Evolutionary conservation across 768 basidiomycete species (phyloP).

Genomic region (Mycena rosella): DNA sequence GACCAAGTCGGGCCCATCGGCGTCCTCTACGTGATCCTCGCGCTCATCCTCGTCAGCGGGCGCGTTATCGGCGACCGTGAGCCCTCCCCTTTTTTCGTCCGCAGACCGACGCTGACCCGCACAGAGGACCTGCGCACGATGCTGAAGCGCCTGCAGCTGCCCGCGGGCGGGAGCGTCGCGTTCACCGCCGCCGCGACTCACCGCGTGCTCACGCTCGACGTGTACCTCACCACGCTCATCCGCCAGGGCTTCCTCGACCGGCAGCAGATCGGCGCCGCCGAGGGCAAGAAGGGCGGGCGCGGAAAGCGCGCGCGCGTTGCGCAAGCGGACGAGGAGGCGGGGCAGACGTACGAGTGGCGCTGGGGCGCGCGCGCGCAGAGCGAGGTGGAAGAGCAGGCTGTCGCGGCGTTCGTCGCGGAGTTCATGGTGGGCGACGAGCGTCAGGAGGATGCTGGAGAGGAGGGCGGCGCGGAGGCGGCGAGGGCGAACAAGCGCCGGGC

Average conservation of each 20-base stretch:
- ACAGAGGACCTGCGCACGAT: constrained; percentile 80
- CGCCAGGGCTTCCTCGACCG: constrained; percentile 87
- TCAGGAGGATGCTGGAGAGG: constrained; percentile 53
- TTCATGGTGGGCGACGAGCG: constrained; percentile 75
- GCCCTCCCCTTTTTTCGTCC: constrained; percentile 37
- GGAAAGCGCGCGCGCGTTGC: constrained; percentile 69
- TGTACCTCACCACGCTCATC: constrained; percentile 72
- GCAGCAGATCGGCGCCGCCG: constrained; percentile 63
- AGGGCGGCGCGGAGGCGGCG: constrained; percentile 38
- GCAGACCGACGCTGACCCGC: no score
- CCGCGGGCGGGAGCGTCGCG: constrained; percentile 60
- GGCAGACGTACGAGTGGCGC: constrained; percentile 56
- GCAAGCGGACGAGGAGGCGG: constrained; percentile 52
- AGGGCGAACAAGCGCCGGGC: constrained; percentile 39
- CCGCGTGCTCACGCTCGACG: constrained; percentile 68
- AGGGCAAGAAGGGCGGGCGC: constrained; percentile 53
- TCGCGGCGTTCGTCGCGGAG: constrained; percentile 83
- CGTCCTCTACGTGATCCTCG: constrained; percentile 84
- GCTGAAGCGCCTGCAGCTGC: constrained; percentile 77
- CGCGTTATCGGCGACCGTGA: constrained; percentile 80
- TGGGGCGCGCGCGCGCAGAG: constrained; percentile 88
- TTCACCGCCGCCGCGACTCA: constrained; percentile 65
- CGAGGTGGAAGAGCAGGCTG: constrained; percentile 84
- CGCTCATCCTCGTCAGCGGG: constrained; percentile 87
- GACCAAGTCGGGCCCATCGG: constrained; percentile 81